Base-by-base conservation (phyloP, 495 filamentous ascomycete species). In the Trichoderma gamsii region DNA sequence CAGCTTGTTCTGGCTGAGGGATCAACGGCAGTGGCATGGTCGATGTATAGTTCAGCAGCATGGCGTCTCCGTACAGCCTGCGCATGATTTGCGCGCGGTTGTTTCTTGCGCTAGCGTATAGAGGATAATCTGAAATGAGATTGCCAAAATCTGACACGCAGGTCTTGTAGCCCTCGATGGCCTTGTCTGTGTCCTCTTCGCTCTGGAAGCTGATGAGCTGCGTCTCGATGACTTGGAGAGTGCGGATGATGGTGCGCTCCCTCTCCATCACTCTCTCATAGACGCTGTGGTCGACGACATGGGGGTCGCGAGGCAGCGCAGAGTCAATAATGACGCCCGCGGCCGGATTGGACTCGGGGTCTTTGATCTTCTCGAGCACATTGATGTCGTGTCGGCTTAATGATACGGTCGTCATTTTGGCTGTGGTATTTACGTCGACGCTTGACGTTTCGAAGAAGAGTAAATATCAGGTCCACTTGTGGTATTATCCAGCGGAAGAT, bases 321-420 rank as follows among this genome's bases (percentile, higher is more conserved):
- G 79, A 6, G 71, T 89, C 84, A 49, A 93, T 80, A 38, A 80
- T 77, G 27, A 87, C 74, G 0, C 79, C 76, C 1, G 80, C 73
- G 13, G 79, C 72, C 1, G 89, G 86, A 25, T 88, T 85, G 41
- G 86, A 83, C 73, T 93, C 92, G 15, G 90, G 88, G 70, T 95
- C 90, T 72, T 90, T 92, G 75, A 96, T 88, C 66, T 90, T 89
- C 71, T 88, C 80, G 52, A 95, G 86, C 69, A 94, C 86, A 43
- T 86, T 82, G 69, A 86, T 76, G 77, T 96, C 92, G 72, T 89
- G 89, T 32, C 77, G 76, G 67, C 88, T 89, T 35, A 96, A 86
- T 43, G 80, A 74, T 75, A 81, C 67, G 46, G 80, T 71, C 27
- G 80, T 71, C 82, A 88, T 84, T 21, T 61, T 61, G 56, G 56